Percentiles rank a stretch among this genome's conserved stretches.
These are phyloP conservation scores for Quercus engelmannii DNA, from an alignment of 306 rosid genomes.

Conservation along the genomic window DNA sequence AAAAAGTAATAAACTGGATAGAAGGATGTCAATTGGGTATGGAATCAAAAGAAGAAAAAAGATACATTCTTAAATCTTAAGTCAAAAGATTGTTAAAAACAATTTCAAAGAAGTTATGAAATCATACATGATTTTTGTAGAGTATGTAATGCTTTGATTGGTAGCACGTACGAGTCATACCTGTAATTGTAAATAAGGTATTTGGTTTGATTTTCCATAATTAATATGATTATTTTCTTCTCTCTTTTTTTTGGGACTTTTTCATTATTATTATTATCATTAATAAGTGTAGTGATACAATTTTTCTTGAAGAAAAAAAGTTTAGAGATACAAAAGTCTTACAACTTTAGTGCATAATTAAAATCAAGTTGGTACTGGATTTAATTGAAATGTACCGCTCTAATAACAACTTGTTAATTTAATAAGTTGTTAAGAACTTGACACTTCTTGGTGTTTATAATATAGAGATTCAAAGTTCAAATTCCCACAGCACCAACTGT, in stretches of 20 bases:
- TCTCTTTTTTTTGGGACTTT: background rate
- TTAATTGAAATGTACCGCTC: too few relatives aligned
- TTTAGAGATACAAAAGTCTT: too few relatives aligned
- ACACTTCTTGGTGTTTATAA: too few relatives aligned
- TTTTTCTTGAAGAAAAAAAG: too few relatives aligned
- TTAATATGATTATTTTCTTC: background rate
- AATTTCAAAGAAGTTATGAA: background rate
- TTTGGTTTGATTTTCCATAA: background rate
- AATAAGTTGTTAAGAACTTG: too few relatives aligned
- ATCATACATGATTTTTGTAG: background rate
- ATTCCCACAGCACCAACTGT: fast-evolving
- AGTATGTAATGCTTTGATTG: background rate
- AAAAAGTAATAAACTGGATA: background rate
- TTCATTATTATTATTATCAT: too few relatives aligned
- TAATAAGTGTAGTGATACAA: too few relatives aligned
- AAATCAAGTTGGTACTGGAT: too few relatives aligned
- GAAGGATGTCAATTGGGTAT: background rate
- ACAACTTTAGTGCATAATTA: too few relatives aligned
- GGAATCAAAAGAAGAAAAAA: background rate
- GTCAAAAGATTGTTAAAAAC: background rate
- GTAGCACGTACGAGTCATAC: background rate
- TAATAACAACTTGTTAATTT: too few relatives aligned
- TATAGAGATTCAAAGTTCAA: too few relatives aligned
- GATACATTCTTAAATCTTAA: background rate
- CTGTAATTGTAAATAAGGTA: background rate